Percentiles rank a stretch among this genome's conserved stretches.
These are phyloP conservation scores for Heimioporus sp. DNA, from an alignment of 768 basidiomycete genomes.

Conservation along the genomic window DNA sequence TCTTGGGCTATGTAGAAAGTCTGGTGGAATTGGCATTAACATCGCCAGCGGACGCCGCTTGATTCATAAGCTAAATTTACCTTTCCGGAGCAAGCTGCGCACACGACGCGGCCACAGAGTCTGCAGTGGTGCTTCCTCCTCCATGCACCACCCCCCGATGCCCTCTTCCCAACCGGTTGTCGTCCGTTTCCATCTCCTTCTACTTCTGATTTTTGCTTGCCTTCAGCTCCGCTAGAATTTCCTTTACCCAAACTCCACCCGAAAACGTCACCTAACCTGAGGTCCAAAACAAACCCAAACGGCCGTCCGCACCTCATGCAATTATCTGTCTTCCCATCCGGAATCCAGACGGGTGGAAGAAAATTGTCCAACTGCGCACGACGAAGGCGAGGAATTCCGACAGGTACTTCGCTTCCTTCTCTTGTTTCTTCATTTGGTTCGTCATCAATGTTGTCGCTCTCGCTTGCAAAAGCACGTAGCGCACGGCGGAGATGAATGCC, in stretches of 20 bases:
- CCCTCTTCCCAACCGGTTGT: conserved; percentile 5
- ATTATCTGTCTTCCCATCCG: conserved; percentile 74
- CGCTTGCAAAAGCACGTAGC: conserved; percentile 68
- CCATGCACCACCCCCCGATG: conserved; percentile 25
- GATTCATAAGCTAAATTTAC: conserved; percentile 38
- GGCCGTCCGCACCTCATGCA: conserved; percentile 82
- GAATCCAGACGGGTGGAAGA: conserved; percentile 91
- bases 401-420: conserved; percentile 35
- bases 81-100: conserved; percentile 77
- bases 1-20: conserved; percentile 70
- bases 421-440: conserved; percentile 43
- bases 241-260: conserved; percentile 37
- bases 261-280: conserved; percentile 25
- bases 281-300: conserved; percentile 54
- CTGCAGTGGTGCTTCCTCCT: conserved; percentile 84
- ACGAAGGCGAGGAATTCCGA: conserved; percentile 11
- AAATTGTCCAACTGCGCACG: conserved; percentile 48
- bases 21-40: conserved; percentile 37
- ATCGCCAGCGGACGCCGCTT: neutral
- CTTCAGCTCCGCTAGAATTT: conserved; percentile 25
- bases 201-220: conserved; percentile 10
- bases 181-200: conserved; percentile 9
- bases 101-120: conserved; percentile 83
- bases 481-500: conserved; percentile 73
- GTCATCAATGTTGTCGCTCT: conserved; percentile 27